Percentiles rank a stretch among this genome's conserved stretches.
Evolutionary conservation across 176 grass and related monocot species (phyloP).

Genomic region (Tillandsia fasciculata): DNA sequence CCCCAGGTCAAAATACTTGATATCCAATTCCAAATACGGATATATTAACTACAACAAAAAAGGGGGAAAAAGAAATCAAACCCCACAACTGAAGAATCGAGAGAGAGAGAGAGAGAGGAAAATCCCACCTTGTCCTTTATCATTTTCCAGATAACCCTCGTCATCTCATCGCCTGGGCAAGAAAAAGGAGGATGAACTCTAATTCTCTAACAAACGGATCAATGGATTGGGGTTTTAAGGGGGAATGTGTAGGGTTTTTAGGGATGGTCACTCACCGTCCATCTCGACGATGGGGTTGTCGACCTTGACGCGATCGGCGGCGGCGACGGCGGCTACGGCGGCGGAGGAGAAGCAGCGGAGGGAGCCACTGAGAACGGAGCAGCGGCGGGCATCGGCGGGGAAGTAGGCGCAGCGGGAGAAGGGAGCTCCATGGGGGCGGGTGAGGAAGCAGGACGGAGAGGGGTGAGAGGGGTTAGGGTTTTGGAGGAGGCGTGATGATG

Average conservation of each 20-base stretch:
- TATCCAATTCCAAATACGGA: slow-evolving; percentile 77
- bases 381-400: not conserved
- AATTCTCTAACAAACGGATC: not conserved
- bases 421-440: not conserved
- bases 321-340: slow-evolving; percentile 26
- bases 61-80: not conserved
- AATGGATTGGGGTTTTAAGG: not conserved
- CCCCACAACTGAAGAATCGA: not conserved
- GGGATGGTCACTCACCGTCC: slow-evolving; percentile 48
- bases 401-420: slow-evolving; percentile 13
- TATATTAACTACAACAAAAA: slow-evolving; percentile 57
- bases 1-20: slow-evolving; percentile 94
- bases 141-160: slow-evolving; percentile 84
- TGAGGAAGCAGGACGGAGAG: not conserved
- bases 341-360: slow-evolving; percentile 57
- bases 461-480: slow-evolving; percentile 12
- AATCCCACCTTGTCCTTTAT: slow-evolving; percentile 83
- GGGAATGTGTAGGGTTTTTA: not conserved
- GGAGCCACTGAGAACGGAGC: slow-evolving; percentile 14
- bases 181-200: not conserved
- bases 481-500: slow-evolving; percentile 20
- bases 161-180: slow-evolving; percentile 88
- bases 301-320: slow-evolving; percentile 52
- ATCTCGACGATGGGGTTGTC: slow-evolving; percentile 97
- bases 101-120: not conserved